A percentile compares a stretch with the other conserved stretches of the same genome.
phyloP scores from a whole-genome alignment of 768 basidiomycete genomes.

The Leucosporidium creatinivorum region DNA sequence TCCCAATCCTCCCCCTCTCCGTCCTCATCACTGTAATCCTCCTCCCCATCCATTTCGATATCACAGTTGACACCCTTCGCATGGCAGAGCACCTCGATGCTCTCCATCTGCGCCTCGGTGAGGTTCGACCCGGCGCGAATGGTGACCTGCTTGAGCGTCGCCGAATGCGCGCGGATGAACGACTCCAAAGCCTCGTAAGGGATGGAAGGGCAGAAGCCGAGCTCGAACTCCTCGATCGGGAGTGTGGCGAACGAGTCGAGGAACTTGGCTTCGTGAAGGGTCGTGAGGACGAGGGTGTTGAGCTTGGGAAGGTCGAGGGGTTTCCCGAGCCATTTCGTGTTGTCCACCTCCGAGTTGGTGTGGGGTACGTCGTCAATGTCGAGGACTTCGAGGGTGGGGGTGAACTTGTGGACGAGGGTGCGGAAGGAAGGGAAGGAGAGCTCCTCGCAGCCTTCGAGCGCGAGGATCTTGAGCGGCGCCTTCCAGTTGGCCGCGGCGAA shows the following conservation, averaged over 20 bases:
- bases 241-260: not conserved
- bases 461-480: slow-evolving; percentile 8
- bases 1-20: not conserved
- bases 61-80: not conserved
- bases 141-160: not conserved
- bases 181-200: not conserved
- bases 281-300: not conserved
- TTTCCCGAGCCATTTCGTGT: not conserved
- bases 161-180: not conserved
- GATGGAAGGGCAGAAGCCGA: slow-evolving; percentile 1
- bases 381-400: not conserved
- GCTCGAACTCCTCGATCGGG: not conserved
- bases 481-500: not conserved
- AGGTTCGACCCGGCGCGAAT: not conserved
- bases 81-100: not conserved
- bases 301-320: not conserved
- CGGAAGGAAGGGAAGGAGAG: not conserved
- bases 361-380: not conserved
- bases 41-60: not conserved
- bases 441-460: not conserved
- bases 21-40: not conserved
- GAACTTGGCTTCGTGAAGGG: not conserved
- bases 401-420: slow-evolving; percentile 5
- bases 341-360: not conserved
- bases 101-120: slow-evolving; percentile 1